A percentile compares a stretch with the other conserved stretches of the same genome.
phyloP scores from a whole-genome alignment of 345 rosid species.

The Gossypium stocksii region DNA sequence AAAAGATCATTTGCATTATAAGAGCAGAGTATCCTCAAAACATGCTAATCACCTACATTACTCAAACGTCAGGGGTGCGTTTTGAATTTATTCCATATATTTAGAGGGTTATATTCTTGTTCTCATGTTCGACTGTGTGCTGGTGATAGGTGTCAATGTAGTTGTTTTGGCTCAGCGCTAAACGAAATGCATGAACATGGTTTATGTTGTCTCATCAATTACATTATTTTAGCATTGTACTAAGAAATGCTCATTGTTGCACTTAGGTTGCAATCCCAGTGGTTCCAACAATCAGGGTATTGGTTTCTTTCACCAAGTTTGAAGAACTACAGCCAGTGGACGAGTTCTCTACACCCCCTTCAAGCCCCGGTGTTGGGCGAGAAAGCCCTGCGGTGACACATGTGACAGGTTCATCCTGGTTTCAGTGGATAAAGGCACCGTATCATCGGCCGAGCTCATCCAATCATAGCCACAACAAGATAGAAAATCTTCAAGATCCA shows the following conservation, averaged over 20 bases:
- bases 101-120: no score
- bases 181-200: neutral
- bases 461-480: constrained; percentile 39
- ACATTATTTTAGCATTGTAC: neutral
- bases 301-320: constrained; percentile 86
- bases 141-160: neutral
- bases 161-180: neutral
- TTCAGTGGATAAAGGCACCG: constrained; percentile 89
- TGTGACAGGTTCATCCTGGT: constrained; percentile 68
- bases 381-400: constrained; percentile 56
- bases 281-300: constrained; percentile 84
- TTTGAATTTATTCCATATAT: no score
- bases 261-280: constrained; percentile 95
- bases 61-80: no score
- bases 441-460: constrained; percentile 52
- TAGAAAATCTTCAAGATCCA: constrained; percentile 63
- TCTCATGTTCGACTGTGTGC: neutral
- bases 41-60: no score
- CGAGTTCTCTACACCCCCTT: constrained; percentile 87
- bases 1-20: no score
- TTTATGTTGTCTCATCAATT: neutral
- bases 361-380: constrained; percentile 63
- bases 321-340: constrained; percentile 80
- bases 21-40: no score
- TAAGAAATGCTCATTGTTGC: constrained; percentile 12